Conservation (phyloP, 495 filamentous ascomycete genomes). For the Aspergillus asperescens region DNA sequence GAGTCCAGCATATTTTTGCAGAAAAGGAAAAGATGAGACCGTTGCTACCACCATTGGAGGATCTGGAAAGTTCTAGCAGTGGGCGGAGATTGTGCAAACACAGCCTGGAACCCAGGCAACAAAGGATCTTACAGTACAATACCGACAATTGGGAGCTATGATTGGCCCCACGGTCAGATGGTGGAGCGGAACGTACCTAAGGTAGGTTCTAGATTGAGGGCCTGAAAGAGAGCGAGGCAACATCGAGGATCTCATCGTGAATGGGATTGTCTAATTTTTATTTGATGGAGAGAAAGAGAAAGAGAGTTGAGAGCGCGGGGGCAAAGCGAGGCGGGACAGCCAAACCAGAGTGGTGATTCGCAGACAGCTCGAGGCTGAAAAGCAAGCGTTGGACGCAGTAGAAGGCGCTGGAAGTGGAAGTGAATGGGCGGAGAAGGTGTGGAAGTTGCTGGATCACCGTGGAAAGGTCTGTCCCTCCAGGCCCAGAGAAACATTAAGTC, state of each 20-base stretch:
- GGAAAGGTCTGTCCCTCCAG: slow-evolving; percentile 30
- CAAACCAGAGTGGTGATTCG: not conserved
- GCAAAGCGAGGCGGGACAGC: not conserved
- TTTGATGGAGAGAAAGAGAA: not conserved
- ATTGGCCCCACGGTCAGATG: slow-evolving; percentile 16
- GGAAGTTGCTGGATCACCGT: slow-evolving; percentile 47
- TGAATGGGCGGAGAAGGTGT: slow-evolving; percentile 27
- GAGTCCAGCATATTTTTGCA: too few species aligned
- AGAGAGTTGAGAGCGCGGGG: not conserved
- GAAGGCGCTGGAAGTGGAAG: slow-evolving; percentile 30
- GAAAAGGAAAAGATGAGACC: too few species aligned
- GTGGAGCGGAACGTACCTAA: slow-evolving; percentile 31
- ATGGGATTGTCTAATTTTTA: not conserved
- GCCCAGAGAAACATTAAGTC: slow-evolving; percentile 30
- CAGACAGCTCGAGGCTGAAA: slow-evolving; percentile 7
- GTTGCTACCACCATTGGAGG: not conserved
- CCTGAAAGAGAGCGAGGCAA: slow-evolving; percentile 16
- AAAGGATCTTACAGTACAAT: not conserved
- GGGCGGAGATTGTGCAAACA: not conserved
- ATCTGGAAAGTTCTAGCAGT: not conserved
- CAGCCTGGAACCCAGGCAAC: not conserved
- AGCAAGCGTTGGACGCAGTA: not conserved
- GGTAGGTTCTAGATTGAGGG: slow-evolving; percentile 28
- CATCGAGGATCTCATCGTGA: too few species aligned
- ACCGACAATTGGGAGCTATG: not conserved